Evolutionary conservation across 1,284 basidiomycete species (phyloP), one percentile per base, ranked within the genome.

Genomic region (Anthracocystis panici-leucophaei): DNA sequence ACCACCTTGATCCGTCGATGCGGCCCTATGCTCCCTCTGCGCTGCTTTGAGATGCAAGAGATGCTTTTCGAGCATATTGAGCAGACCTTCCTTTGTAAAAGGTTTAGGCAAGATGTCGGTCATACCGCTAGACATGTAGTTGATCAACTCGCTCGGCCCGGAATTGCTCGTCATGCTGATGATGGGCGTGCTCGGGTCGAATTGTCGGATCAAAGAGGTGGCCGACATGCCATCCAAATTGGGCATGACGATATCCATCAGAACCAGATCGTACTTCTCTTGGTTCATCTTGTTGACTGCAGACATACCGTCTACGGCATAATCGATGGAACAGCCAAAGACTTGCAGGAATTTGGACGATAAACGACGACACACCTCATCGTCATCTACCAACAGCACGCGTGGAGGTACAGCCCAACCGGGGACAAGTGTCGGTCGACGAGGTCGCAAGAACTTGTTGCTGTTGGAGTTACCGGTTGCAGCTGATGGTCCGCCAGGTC

Each of bases 81-180:
- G 87, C 57, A 98, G 87, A 10, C 92, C 92, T 82, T 95, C 91
- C 85, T 95, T 94, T 16, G 93, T 96, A 86, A 98, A 98, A 1
- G 95, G 95, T 86, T 98, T 98, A 9, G 95, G 92, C n/a, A 97
- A 87, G 64, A 97, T 92, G 86, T 97, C 95, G 85, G 96, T 97
- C 95, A 97, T 97, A 23, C 89, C 92, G 45, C 90, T 91, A 10
- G 91, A 91, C 86, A 93, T 93, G 84, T 95, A 96, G n/a, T 91
- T 93, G 89, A 94, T 91, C 76, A 96, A 91, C 82, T 96, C 93
- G 80, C 91, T 91, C 21, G 95, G 94, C 77, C 93, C 92, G 57
- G 92, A 93, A 85, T 96, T 97, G 82, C 91, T 92, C 58, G 94
- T 97, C 94, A 97, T 97, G 16, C 93, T 95, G 80, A 97, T 97